Conservation (phyloP, 345 rosid genomes). For the Brassica carinata region DNA sequence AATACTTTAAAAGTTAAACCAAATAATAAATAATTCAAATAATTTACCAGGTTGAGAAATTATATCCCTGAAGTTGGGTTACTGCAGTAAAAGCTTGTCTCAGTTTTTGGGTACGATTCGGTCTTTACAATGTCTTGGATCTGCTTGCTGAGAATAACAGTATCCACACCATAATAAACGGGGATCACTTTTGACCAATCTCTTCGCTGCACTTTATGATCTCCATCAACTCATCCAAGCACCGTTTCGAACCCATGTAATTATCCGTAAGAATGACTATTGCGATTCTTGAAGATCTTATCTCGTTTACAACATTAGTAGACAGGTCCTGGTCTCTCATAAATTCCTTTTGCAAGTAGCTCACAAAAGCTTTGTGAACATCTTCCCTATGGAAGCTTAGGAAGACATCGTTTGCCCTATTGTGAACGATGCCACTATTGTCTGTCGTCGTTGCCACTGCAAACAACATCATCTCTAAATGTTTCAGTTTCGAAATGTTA, state of each 20-base stretch:
- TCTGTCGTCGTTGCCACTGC: background rate
- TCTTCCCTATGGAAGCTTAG: background rate
- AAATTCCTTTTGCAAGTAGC: background rate
- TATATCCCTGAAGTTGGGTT: background rate
- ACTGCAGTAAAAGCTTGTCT: background rate
- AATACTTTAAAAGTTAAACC: no score
- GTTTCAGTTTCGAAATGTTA: background rate
- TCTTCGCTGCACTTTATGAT: background rate
- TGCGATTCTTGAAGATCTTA: background rate
- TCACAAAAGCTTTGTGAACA: background rate
- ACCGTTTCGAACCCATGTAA: background rate
- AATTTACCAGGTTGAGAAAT: background rate
- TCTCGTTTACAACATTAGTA: background rate
- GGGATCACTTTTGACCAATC: conserved; percentile 1
- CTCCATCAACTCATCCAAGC: conserved; percentile 5
- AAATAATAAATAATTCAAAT: background rate
- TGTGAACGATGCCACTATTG: no score
- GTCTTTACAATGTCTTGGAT: background rate
- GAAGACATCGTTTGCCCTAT: background rate
- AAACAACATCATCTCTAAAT: background rate
- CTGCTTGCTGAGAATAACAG: background rate
- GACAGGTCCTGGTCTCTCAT: background rate
- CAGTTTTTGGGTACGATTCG: background rate
- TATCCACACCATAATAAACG: background rate
- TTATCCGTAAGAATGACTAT: background rate